phyloP scores from a whole-genome alignment of 2,329 filamentous ascomycete species.

The Sclerotinia sclerotiorum region DNA sequence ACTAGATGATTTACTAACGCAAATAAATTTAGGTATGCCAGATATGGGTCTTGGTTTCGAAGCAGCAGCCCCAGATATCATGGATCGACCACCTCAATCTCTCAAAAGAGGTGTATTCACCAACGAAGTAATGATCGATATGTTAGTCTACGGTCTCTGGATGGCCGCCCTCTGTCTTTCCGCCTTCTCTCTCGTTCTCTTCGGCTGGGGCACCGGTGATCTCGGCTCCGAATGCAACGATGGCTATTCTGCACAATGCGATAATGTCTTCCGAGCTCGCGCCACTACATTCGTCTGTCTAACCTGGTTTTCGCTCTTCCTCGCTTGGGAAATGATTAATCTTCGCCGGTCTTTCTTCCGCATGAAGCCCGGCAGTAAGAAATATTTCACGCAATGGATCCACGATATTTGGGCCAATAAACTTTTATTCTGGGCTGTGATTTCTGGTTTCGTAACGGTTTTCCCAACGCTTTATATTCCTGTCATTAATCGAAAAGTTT shows the following conservation, averaged over 20 bases:
- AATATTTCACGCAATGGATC: constrained; percentile 65
- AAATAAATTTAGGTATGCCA: constrained; percentile 52
- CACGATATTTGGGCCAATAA: constrained; percentile 69
- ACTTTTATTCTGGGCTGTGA: constrained; percentile 67
- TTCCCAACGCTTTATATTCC: constrained; percentile 68
- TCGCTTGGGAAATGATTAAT: constrained; percentile 77
- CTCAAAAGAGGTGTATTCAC: constrained; percentile 70
- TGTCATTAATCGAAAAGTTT: constrained; percentile 62
- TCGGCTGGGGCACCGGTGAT: constrained; percentile 55
- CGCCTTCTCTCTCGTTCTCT: constrained; percentile 64
- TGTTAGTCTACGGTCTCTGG: constrained; percentile 75
- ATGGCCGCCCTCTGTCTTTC: constrained; percentile 70
- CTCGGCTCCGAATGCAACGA: constrained; percentile 63
- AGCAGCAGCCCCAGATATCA: constrained; percentile 70
- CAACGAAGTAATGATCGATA: constrained; percentile 73
- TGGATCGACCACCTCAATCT: constrained; percentile 74
- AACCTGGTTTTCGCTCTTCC: constrained; percentile 74
- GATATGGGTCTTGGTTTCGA: constrained; percentile 88
- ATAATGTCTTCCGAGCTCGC: constrained; percentile 67
- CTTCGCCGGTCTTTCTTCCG: constrained; percentile 72
- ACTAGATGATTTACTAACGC: not conserved
- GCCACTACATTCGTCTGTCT: constrained; percentile 72
- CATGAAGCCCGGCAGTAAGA: constrained; percentile 63
- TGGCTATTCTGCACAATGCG: constrained; percentile 53
- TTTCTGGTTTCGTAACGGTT: constrained; percentile 55